phyloP scores from a whole-genome alignment of 139 green algal genomes.

The Deuterostichococcus epilithicus region DNA sequence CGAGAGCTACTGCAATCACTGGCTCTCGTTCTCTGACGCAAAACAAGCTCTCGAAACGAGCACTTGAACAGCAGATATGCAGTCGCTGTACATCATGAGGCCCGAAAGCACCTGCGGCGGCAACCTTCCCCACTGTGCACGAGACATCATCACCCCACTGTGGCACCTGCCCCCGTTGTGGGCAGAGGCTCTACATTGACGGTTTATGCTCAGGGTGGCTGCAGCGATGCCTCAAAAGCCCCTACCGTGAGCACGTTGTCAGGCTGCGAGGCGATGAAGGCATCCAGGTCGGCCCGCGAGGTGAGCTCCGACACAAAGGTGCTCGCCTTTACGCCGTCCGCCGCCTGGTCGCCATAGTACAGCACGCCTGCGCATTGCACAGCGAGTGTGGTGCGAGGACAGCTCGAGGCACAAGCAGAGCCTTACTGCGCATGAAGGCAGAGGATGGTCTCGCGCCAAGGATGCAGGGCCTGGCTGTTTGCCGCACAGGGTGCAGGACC shows the following conservation, averaged over 20 bases:
- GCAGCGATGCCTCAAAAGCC: too few relatives aligned
- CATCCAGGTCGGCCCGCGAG: constrained; percentile 28
- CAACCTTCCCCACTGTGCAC: too few relatives aligned
- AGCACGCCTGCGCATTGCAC: constrained; percentile 15
- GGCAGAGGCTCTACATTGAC: too few relatives aligned
- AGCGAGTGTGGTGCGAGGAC: neutral
- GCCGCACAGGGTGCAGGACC: neutral
- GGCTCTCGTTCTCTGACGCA: neutral
- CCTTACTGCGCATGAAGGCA: too few relatives aligned
- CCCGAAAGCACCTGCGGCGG: too few relatives aligned
- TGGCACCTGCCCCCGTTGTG: too few relatives aligned
- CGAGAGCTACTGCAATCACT: too few relatives aligned
- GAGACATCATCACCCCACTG: too few relatives aligned
- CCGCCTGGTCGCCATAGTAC: constrained; percentile 27
- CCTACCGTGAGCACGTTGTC: constrained; percentile 41
- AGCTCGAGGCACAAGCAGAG: neutral
- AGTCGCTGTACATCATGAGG: too few relatives aligned
- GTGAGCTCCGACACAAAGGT: constrained; percentile 35
- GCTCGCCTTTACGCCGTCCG: neutral
- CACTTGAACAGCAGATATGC: too few relatives aligned
- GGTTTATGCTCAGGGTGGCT: neutral
- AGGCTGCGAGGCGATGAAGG: constrained; percentile 30
- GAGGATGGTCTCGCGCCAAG: too few relatives aligned
- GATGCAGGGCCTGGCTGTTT: too few relatives aligned
- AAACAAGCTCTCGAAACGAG: neutral